phyloP scores from a whole-genome alignment of 2,329 filamentous ascomycete genomes.

The Falciphora oryzae region DNA sequence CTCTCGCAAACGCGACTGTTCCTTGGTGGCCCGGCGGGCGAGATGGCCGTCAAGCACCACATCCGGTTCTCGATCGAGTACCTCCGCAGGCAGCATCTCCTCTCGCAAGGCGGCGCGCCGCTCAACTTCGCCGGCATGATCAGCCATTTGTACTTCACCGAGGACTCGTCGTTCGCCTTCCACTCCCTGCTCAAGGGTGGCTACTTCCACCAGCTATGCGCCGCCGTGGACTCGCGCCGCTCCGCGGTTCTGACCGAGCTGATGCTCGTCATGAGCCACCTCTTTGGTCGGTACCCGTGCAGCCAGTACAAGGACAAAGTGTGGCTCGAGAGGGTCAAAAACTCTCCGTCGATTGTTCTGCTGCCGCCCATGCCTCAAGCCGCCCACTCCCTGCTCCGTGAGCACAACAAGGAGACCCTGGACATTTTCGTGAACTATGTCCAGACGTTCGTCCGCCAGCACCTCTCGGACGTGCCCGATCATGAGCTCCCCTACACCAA shows the following conservation, averaged over 20 bases:
- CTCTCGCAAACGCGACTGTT: constrained; percentile 66
- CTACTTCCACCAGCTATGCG: constrained; percentile 60
- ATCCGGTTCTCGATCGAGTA: constrained; percentile 79
- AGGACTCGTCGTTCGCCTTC: constrained; percentile 71
- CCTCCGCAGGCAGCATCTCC: constrained; percentile 60
- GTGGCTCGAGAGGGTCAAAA: constrained; percentile 43
- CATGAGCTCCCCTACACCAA: constrained; percentile 52
- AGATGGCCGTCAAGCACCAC: constrained; percentile 67
- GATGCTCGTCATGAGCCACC: constrained; percentile 62
- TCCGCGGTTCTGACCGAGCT: constrained; percentile 49
- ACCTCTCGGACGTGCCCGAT: constrained; percentile 47
- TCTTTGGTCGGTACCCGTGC: constrained; percentile 58
- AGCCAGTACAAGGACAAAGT: constrained; percentile 37
- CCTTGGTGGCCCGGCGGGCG: constrained; percentile 61
- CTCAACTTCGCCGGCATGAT: constrained; percentile 68
- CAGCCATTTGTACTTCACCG: constrained; percentile 69
- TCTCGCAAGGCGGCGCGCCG: constrained; percentile 55
- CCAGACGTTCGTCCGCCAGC: constrained; percentile 60
- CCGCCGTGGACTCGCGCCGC: constrained; percentile 44
- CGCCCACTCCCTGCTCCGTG: constrained; percentile 49
- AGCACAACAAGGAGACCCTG: constrained; percentile 61
- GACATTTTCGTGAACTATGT: constrained; percentile 64
- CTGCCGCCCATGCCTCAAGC: constrained; percentile 56
- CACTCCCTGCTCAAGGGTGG: constrained; percentile 66
- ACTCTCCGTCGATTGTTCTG: constrained; percentile 58